A percentile compares a stretch with the other conserved stretches of the same genome.
Evolutionary conservation across 2,329 filamentous ascomycete species (phyloP).

Genomic region (Apiospora kogelbergensis): DNA sequence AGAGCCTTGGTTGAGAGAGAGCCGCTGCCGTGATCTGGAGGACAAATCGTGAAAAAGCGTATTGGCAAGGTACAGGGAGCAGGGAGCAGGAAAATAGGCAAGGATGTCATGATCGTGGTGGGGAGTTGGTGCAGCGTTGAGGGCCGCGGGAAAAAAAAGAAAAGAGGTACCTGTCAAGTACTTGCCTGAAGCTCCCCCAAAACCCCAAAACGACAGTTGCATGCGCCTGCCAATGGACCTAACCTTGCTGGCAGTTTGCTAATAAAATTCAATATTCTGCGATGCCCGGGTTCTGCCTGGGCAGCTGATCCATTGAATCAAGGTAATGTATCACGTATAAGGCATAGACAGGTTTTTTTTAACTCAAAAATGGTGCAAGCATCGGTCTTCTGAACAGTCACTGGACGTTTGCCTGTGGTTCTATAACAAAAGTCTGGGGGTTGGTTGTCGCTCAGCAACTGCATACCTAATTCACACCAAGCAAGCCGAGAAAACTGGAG

Average conservation of each 20-base stretch:
- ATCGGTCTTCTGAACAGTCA: too few species aligned
- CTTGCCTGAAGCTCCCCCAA: background rate
- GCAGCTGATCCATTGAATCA: background rate
- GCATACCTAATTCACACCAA: background rate
- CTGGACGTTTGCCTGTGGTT: too few species aligned
- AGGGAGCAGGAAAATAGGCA: background rate
- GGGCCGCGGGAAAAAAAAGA: background rate
- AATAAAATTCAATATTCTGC: background rate
- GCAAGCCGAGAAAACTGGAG: background rate
- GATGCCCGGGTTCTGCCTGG: too few species aligned
- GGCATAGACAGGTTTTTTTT: too few species aligned
- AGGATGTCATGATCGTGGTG: background rate
- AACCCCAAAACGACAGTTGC: conserved; percentile 4
- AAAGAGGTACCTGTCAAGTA: background rate
- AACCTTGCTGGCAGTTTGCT: background rate
- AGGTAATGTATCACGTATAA: too few species aligned
- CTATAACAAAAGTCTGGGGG: background rate
- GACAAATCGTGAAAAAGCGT: background rate
- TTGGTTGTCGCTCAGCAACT: background rate
- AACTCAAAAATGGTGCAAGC: too few species aligned
- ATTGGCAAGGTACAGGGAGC: background rate
- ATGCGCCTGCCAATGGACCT: background rate
- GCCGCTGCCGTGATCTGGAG: background rate
- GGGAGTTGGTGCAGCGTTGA: background rate
- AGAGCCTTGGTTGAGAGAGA: background rate